A percentile compares a stretch with the other conserved stretches of the same genome.
These are phyloP conservation scores for Scedosporium dehoogii DNA, from an alignment of 2,329 filamentous ascomycete species.

Conservation along the genomic window DNA sequence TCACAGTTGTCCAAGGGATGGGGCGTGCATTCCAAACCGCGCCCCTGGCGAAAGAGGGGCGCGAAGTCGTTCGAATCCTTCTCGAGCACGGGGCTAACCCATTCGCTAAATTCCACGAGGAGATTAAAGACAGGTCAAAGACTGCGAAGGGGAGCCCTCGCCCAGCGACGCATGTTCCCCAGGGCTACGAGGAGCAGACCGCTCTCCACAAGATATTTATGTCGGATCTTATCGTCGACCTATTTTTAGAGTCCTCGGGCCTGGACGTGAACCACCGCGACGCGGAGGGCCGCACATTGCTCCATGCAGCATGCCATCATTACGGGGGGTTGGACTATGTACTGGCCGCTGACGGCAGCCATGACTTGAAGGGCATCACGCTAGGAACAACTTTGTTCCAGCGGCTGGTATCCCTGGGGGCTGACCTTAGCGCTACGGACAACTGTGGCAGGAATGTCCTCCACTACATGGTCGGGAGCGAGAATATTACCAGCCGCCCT, in stretches of 20 bases:
- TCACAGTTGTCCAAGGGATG: neutral
- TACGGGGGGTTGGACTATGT: slow-evolving; percentile 7
- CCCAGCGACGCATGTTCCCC: neutral
- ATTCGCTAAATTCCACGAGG: slow-evolving; percentile 10
- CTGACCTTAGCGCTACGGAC: slow-evolving; percentile 15
- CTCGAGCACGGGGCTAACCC: slow-evolving; percentile 18
- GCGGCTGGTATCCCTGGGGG: slow-evolving; percentile 14
- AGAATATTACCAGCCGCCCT: neutral
- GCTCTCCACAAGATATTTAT: slow-evolving; percentile 15
- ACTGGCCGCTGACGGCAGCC: neutral
- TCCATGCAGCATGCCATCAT: slow-evolving; percentile 14
- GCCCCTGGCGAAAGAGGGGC: slow-evolving; percentile 5
- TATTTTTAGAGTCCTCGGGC: slow-evolving; percentile 11
- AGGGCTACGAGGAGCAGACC: slow-evolving; percentile 10
- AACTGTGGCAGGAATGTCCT: slow-evolving; percentile 13
- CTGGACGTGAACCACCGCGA: slow-evolving; percentile 18
- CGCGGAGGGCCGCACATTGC: slow-evolving; percentile 14
- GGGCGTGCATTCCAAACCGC: slow-evolving; percentile 3
- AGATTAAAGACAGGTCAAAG: neutral
- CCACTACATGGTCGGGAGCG: slow-evolving; percentile 12
- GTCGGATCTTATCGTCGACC: slow-evolving; percentile 5
- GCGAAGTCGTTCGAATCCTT: slow-evolving; percentile 10
- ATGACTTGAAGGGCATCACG: neutral
- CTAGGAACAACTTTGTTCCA: slow-evolving; percentile 9
- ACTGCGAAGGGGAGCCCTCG: neutral